Evolutionary conservation across 768 basidiomycete genomes (phyloP).

Genomic region (Phaffia australis): DNA sequence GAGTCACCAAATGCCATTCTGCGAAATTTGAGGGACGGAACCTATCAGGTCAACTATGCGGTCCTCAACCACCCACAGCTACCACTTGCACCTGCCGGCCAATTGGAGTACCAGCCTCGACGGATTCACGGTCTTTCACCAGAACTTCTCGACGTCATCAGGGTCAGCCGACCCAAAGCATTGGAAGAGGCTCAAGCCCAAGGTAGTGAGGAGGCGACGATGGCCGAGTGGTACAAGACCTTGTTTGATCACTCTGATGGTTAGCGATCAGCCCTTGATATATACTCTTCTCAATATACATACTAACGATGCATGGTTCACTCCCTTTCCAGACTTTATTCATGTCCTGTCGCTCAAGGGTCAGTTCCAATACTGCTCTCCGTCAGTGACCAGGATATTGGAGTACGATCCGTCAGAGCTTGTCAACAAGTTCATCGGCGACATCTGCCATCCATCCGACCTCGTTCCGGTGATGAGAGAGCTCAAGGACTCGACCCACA

Average conservation of each 20-base stretch:
- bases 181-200: neutral
- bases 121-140: neutral
- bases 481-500: conserved; percentile 51
- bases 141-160: conserved; percentile 8
- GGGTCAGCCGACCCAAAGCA: neutral
- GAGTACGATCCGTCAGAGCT: conserved; percentile 81
- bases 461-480: conserved; percentile 83
- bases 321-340: conserved; percentile 53
- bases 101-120: conserved; percentile 4
- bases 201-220: conserved; percentile 9
- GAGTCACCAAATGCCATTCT: conserved; percentile 76
- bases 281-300: conserved; percentile 40
- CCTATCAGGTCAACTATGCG: conserved; percentile 56
- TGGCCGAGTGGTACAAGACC: conserved; percentile 25
- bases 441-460: conserved; percentile 81
- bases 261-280: conserved; percentile 40
- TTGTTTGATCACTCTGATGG: conserved; percentile 41
- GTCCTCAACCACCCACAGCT: conserved; percentile 22
- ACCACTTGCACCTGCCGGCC: conserved; percentile 18
- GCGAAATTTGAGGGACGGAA: conserved; percentile 65
- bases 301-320: neutral
- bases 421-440: conserved; percentile 61
- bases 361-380: conserved; percentile 80
- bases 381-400: conserved; percentile 61
- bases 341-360: conserved; percentile 89